Base-by-base conservation (phyloP, 192 early-diverging fungal genomes). In the Ambispora gerdemannii region DNA sequence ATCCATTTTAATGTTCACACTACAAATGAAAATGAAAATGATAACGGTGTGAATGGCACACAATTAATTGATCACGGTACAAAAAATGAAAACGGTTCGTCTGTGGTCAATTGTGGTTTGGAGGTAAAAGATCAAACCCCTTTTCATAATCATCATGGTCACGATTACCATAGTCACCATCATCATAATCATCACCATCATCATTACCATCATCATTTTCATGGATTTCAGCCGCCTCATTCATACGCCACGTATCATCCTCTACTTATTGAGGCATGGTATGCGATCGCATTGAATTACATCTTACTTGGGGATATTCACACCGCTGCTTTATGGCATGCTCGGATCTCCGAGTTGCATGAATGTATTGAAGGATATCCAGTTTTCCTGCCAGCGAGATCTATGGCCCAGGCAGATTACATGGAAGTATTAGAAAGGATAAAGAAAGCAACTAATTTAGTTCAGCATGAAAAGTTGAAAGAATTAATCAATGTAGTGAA, bases 321-420 rank as follows among this genome's bases (percentile, higher is more conserved):
- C 25, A 50, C 28, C 24, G 63, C 34, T 7, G 47, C 63, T 50
- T 47, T 65, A 19, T 65, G 63, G 63, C 63, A 65, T 28, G 7
- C 63, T 20, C 63, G 63, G n/a, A 65, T 50, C 30, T 19, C 63
- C 0, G 63, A 65, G 28, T 49, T 65, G 63, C 63, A 65, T 50
- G 63, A 65, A 22, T 65, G 47, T 28, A 65, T 65, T 49, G 63
- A 65, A 50, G 63, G 63, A 25, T 65, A 65, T 70, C 67, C 67
- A 7, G 67, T 70, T 20, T 70, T 70, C 43, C 67, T 70, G 61
- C 67, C 67, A 35, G 67, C 67, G 1, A 27, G 67, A 34, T 70
- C 67, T 56, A 70, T 70, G 67, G 67, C 67, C 17, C 67, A 70
- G 30, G 67, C 67, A 22, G 67, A 70, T 24, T 70, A 70, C 25